phyloP scores from a whole-genome alignment of 2,329 filamentous ascomycete species.

The Monilinia aucupariae region DNA sequence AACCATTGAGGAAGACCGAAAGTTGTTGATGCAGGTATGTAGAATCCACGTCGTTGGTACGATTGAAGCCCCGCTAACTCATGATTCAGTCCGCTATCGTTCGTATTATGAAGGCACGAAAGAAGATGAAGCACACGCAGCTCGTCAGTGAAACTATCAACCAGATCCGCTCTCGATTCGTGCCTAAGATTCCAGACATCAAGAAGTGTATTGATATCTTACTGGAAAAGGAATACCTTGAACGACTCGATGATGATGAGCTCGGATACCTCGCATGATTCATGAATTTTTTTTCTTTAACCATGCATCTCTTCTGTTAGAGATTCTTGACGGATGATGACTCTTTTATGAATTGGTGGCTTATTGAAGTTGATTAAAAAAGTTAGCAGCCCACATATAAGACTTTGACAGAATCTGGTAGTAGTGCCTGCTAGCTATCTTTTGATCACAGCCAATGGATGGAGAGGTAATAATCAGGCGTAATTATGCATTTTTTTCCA shows the following conservation, averaged over 20 bases:
- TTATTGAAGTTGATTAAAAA: conserved; percentile 12
- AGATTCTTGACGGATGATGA: conserved; percentile 7
- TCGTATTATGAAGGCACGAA: conserved; percentile 98
- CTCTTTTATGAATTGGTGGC: conserved; percentile 14
- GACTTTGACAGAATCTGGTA: conserved; percentile 4
- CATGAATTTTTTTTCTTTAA: conserved; percentile 2
- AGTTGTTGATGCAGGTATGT: conserved; percentile 90
- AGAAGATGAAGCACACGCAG: conserved; percentile 96
- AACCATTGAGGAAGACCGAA: conserved; percentile 97
- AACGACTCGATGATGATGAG: conserved; percentile 90
- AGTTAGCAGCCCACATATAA: background rate
- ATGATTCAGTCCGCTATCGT: conserved; percentile 81
- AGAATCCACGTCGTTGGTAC: conserved; percentile 8
- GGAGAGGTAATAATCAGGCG: conserved; percentile 7
- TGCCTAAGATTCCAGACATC: conserved; percentile 90
- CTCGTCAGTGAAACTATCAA: conserved; percentile 93
- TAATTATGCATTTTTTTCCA: conserved; percentile 8
- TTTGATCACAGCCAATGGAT: conserved; percentile 5
- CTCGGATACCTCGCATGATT: conserved; percentile 84
- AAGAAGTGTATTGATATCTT: conserved; percentile 99
- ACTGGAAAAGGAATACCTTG: conserved; percentile 97
- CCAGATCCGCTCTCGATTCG: conserved; percentile 89
- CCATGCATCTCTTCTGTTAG: conserved; percentile 3
- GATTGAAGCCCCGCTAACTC: conserved; percentile 31
- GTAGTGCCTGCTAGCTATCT: background rate